Base-by-base conservation (phyloP, 805 yeast genomes). In the Ogataea polymorpha region DNA sequence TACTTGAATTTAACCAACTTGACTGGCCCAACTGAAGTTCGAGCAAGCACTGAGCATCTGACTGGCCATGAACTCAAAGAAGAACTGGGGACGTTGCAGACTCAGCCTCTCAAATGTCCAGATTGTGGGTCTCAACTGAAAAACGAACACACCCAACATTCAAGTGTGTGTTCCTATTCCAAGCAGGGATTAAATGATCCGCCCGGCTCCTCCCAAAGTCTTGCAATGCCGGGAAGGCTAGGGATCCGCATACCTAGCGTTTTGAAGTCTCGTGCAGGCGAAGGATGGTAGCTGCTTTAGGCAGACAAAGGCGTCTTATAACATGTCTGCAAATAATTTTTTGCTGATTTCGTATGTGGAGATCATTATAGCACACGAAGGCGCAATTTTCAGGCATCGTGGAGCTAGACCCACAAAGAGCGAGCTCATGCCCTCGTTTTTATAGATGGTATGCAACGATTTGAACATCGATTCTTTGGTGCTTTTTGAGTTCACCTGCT, bases 321-420 rank as follows among this genome's bases (percentile, higher is more conserved):
- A 24, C 32, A 52, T 40, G 32, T 51, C 55, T 13, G 55, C 44
- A 45, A 76, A 75, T 26, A 80, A 58, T 42, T 77, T 77, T 62
- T 93, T 93, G 20, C 95, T 85, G 32, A 90, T 69, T 61, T 93
- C 99, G 60, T 93, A 93, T 28, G 93, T 83, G 10, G 97, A 87
- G 32, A 93, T 89, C 99, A 93, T 93, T 27, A 93, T 91, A 2
- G 99, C 99, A 72, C 99, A 93, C 12, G 96, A 82, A 9, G 99
- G 98, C 0, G 97, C 96, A 20, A 93, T 85, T 59, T 93, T 93
- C 61, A 91, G 65, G 6, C 91, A 76, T 49, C 99, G 74, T 0
- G 98, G 98, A 2, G 77, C 69, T 27, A 89, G 65, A 0, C 99
- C 99, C 26, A 86, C 86, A 57, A 84, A 93, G n/a, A 93, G 66